Conservation (phyloP, 345 rosid species). For the Murraya paniculata region DNA sequence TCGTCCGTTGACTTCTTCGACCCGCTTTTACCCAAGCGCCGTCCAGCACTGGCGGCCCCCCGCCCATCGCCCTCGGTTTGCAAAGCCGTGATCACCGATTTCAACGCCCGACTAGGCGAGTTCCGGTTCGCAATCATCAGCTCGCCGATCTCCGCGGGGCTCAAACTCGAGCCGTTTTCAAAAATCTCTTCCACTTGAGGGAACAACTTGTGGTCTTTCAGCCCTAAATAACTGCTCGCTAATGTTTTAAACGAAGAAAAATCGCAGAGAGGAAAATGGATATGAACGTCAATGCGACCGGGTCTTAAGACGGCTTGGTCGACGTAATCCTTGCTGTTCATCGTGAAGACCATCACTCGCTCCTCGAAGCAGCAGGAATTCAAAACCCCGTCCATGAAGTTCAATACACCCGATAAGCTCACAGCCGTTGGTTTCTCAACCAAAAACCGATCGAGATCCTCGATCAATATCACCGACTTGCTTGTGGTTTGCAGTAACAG, state of each 20-base stretch:
- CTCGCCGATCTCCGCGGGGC: slow-evolving; percentile 91
- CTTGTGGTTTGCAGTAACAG: slow-evolving; percentile 49
- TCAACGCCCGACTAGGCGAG: slow-evolving; percentile 95
- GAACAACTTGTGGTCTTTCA: slow-evolving; percentile 89
- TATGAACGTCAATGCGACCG: slow-evolving; percentile 85
- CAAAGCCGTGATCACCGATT: slow-evolving; percentile 71
- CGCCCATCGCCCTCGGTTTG: slow-evolving; percentile 73
- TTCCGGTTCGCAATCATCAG: slow-evolving; percentile 84
- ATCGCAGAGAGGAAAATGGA: slow-evolving; percentile 81
- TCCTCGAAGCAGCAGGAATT: slow-evolving; percentile 64
- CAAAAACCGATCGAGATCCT: slow-evolving; percentile 64
- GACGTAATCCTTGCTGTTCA: slow-evolving; percentile 51
- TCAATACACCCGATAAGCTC: slow-evolving; percentile 54
- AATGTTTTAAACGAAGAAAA: slow-evolving; percentile 73
- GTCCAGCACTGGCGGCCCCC: slow-evolving; percentile 29
- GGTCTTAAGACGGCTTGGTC: slow-evolving; percentile 73
- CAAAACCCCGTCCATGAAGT: slow-evolving; percentile 68
- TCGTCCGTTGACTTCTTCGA: slow-evolving; percentile 40
- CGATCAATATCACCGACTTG: slow-evolving; percentile 59
- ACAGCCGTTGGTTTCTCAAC: slow-evolving; percentile 49
- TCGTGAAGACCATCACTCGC: slow-evolving; percentile 72
- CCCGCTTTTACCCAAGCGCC: slow-evolving; percentile 28
- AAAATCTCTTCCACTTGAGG: slow-evolving; percentile 86
- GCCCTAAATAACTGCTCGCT: slow-evolving; percentile 69
- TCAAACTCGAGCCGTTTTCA: slow-evolving; percentile 68